phyloP scores from a whole-genome alignment of 2,329 filamentous ascomycete genomes.

The Claviceps monticola region DNA sequence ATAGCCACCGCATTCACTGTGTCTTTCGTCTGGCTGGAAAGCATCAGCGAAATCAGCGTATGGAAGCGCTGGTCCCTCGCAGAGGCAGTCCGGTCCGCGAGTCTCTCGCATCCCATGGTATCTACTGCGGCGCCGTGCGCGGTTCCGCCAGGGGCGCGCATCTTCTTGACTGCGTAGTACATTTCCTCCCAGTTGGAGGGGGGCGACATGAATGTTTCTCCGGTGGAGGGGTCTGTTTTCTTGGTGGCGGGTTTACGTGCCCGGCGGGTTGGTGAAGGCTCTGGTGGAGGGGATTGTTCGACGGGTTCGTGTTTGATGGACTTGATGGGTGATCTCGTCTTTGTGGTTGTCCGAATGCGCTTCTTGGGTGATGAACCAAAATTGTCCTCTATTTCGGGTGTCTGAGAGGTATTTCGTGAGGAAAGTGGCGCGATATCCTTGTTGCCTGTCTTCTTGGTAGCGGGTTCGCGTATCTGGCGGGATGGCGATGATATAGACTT shows the following conservation, averaged over 20 bases:
- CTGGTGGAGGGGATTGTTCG: conserved; percentile 12
- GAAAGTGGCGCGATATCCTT: conserved; percentile 11
- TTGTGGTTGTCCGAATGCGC: conserved; percentile 11
- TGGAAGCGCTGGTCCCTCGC: conserved; percentile 59
- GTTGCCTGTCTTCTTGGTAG: conserved; percentile 7
- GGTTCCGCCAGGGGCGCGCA: conserved; percentile 46
- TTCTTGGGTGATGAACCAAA: conserved; percentile 15
- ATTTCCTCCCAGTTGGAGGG: conserved; percentile 75
- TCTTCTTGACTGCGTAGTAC: conserved; percentile 62
- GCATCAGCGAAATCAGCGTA: conserved; percentile 76
- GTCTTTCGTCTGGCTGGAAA: conserved; percentile 87
- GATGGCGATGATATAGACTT: no score
- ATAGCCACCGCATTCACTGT: conserved; percentile 79
- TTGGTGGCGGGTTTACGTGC: conserved; percentile 34
- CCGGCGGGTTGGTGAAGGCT: conserved; percentile 13
- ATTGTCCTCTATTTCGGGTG: conserved; percentile 44
- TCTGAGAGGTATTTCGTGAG: conserved; percentile 6
- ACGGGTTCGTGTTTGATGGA: conserved; percentile 24
- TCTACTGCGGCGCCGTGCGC: conserved; percentile 74
- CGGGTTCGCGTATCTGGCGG: no score
- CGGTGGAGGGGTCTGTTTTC: conserved; percentile 26
- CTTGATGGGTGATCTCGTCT: conserved; percentile 8
- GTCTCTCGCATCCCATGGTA: conserved; percentile 86
- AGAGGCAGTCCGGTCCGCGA: conserved; percentile 42
- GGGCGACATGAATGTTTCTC: conserved; percentile 31